Evolutionary conservation across 257 asterid species (phyloP), one percentile per base, ranked within the genome.

Genomic region (Leptodermis oblonga): DNA sequence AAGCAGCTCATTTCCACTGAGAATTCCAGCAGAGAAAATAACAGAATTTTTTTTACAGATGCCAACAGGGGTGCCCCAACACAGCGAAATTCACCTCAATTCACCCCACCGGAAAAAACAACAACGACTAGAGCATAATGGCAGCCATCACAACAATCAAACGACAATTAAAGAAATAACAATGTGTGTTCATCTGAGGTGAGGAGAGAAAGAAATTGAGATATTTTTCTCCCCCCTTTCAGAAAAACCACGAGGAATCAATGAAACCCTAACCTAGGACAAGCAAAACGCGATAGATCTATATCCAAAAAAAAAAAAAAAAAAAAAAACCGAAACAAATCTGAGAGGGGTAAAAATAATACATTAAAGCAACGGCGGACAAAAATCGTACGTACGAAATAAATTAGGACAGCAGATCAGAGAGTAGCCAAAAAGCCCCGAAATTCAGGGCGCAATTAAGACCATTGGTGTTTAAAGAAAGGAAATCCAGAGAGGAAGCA

Each of bases 1-100:
- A 92, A 92, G 41, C 98, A 92, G 37, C 88, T 82, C 98, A 92
- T 92, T 49, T 60, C 18, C 22, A 18, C 52, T 41, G 34, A 39
- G 5, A 23, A 18, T 67, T 17, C 43, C 13, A 46, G 23, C n/a
- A 39, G 51, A 10, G 37, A 61, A 41, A n/a, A n/a, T 55, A 63
- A 43, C 61, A 52, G 36, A 72, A 63, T 39, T 26, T 52, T 26
- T 39, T n/a, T n/a, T n/a, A 43, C 54, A 37, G 13, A 6, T 30
- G 62, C 26, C 42, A 62, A 70, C 25, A 62, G 52, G 41, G n/a
- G n/a, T 49, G 22, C 33, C 52, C 33, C 14, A 14, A 58, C 9
- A 37, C 3, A 45, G 9, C 51, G 17, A 45, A 36, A 41, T 11
- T 15, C 62, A 55, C 9, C 62, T 22, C 63, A 34, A 18, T 62